Evolutionary conservation across 2,329 filamentous ascomycete species (phyloP).

Genomic region (Diaporthe sp.): DNA sequence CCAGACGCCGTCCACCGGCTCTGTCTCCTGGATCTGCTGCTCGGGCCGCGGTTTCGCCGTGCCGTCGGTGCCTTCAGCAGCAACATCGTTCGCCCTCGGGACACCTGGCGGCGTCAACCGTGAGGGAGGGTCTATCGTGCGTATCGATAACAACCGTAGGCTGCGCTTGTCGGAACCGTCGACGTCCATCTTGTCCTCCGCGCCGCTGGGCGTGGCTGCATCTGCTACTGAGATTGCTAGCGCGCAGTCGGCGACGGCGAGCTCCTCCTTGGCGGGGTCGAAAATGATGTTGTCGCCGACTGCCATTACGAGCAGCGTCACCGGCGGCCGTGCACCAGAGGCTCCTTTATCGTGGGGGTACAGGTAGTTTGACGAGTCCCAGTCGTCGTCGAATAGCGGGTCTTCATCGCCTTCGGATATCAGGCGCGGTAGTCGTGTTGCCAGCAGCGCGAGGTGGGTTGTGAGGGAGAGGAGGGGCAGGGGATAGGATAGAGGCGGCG

Average conservation of each 20-base stretch:
- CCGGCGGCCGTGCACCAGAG: conserved; percentile 74
- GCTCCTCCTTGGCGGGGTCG: conserved; percentile 91
- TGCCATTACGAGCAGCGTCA: conserved; percentile 91
- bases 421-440: conserved; percentile 85
- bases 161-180: conserved; percentile 55
- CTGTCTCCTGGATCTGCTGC: conserved; percentile 63
- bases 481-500: conserved; percentile 92
- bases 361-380: conserved; percentile 84
- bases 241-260: conserved; percentile 91
- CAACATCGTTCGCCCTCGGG: conserved; percentile 73
- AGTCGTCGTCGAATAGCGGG: conserved; percentile 97
- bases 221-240: conserved; percentile 86
- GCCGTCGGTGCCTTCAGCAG: conserved; percentile 57
- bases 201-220: conserved; percentile 44
- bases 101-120: conserved; percentile 80
- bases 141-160: conserved; percentile 75
- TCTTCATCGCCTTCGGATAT: conserved; percentile 95
- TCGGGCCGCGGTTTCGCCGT: conserved; percentile 53
- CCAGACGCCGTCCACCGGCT: conserved; percentile 82
- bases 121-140: conserved; percentile 82
- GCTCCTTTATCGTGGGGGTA: conserved; percentile 70
- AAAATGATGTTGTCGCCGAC: conserved; percentile 93
- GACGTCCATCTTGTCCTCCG: conserved; percentile 57
- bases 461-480: conserved; percentile 93
- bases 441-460: conserved; percentile 91